Conservation (phyloP, 257 asterid species). For the Rubia yunnanensis region DNA sequence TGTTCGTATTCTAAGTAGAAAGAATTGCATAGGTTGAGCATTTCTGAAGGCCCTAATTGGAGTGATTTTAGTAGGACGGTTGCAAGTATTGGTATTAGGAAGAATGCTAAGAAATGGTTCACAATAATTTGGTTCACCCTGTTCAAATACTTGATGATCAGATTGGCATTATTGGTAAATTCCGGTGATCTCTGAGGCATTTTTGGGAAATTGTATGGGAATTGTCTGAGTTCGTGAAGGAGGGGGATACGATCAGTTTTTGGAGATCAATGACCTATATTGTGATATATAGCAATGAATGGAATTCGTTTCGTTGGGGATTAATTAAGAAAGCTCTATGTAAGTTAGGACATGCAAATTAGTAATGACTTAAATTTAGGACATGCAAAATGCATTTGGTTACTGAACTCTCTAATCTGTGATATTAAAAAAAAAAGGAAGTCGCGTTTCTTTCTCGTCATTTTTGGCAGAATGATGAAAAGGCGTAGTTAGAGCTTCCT, state of each 20-base stretch:
- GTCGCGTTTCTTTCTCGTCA: background rate
- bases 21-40: constrained; percentile 9
- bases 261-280: background rate
- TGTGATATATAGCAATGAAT: no score
- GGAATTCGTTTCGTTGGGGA: background rate
- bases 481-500: no score
- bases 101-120: constrained; percentile 8
- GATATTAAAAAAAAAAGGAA: background rate
- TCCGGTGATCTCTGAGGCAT: constrained; percentile 15
- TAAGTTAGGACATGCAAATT: background rate
- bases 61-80: background rate
- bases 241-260: background rate
- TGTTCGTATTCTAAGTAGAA: constrained; percentile 4
- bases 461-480: background rate
- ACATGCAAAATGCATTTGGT: background rate
- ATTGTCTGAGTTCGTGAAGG: background rate
- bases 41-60: constrained; percentile 9
- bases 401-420: background rate
- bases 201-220: background rate
- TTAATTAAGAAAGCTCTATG: background rate
- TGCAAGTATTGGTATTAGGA: constrained; percentile 8
- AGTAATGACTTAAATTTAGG: background rate
- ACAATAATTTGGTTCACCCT: constrained; percentile 16
- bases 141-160: constrained; percentile 15
- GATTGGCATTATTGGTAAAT: constrained; percentile 7